These are phyloP conservation scores for Citrullus amarus DNA, from an alignment of 306 rosid genomes.

Conservation along the genomic window DNA sequence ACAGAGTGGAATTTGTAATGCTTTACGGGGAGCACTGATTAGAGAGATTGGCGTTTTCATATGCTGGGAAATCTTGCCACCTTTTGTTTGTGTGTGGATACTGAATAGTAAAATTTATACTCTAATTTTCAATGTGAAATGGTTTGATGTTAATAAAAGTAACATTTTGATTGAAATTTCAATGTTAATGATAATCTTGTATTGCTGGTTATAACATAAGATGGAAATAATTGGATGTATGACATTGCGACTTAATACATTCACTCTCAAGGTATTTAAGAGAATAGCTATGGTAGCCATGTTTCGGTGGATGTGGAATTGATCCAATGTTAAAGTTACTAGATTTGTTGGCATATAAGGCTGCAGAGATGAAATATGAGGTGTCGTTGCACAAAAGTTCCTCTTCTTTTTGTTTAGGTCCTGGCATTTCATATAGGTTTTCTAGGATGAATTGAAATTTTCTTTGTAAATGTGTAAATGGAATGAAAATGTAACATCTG, in stretches of 20 bases:
- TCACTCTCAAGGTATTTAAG: background rate
- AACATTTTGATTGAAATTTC: background rate
- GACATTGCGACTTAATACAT: background rate
- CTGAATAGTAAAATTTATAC: background rate
- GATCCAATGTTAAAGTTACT: background rate
- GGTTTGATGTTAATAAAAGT: background rate
- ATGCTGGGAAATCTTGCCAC: background rate
- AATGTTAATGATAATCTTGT: background rate
- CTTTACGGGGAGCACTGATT: background rate
- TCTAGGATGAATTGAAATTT: background rate
- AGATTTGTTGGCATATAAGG: background rate
- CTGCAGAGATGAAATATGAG: background rate
- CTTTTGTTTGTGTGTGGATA: background rate
- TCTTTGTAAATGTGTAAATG: background rate
- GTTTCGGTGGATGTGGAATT: background rate
- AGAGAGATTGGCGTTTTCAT: background rate
- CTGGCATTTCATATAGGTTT: background rate
- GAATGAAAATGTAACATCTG: background rate
- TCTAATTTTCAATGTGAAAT: background rate
- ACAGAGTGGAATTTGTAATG: background rate
- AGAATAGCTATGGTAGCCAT: background rate
- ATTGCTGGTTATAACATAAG: background rate
- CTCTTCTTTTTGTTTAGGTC: background rate
- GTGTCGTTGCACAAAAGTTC: background rate
- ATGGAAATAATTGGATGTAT: background rate